Evolutionary conservation across 2,329 filamentous ascomycete species (phyloP).

Genomic region (Pseudocercospora musae): DNA sequence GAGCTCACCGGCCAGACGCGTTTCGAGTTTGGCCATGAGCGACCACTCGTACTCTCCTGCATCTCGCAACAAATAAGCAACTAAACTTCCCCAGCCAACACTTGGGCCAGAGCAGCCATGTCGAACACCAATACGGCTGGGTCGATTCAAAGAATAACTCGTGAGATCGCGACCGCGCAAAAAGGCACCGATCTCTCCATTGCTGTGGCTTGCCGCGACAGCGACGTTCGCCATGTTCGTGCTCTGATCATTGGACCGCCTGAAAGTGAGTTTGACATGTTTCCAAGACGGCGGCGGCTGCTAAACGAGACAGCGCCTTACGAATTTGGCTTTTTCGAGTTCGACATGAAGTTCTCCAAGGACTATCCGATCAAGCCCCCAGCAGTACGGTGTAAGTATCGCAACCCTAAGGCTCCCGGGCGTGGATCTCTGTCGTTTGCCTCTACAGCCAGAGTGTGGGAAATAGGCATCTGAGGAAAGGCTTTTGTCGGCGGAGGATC

Average conservation of each 20-base stretch:
- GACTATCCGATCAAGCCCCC: slow-evolving; percentile 76
- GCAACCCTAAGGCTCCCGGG: background rate
- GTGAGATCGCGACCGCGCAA: slow-evolving; percentile 86
- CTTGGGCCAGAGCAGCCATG: slow-evolving; percentile 11
- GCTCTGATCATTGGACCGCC: slow-evolving; percentile 89
- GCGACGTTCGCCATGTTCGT: slow-evolving; percentile 82
- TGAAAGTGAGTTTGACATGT: slow-evolving; percentile 51
- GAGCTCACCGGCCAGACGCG: background rate
- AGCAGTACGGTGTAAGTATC: slow-evolving; percentile 51
- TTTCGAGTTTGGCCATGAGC: background rate
- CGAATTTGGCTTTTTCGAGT: slow-evolving; percentile 96
- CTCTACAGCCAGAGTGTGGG: background rate
- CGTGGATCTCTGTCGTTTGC: background rate
- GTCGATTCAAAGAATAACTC: slow-evolving; percentile 31
- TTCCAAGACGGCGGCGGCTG: background rate
- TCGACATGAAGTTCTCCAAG: slow-evolving; percentile 48
- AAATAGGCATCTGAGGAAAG: background rate
- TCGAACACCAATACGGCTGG: slow-evolving; percentile 30
- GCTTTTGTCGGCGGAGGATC: background rate
- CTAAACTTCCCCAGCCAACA: background rate
- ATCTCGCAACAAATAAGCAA: background rate
- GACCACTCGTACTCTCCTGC: background rate
- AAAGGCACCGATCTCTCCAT: slow-evolving; percentile 80
- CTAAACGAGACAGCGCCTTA: slow-evolving; percentile 49
- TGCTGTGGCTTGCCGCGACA: slow-evolving; percentile 80